Evolutionary conservation across 495 filamentous ascomycete genomes (phyloP).

Genomic region (Melanomma pulvis-pyrius): DNA sequence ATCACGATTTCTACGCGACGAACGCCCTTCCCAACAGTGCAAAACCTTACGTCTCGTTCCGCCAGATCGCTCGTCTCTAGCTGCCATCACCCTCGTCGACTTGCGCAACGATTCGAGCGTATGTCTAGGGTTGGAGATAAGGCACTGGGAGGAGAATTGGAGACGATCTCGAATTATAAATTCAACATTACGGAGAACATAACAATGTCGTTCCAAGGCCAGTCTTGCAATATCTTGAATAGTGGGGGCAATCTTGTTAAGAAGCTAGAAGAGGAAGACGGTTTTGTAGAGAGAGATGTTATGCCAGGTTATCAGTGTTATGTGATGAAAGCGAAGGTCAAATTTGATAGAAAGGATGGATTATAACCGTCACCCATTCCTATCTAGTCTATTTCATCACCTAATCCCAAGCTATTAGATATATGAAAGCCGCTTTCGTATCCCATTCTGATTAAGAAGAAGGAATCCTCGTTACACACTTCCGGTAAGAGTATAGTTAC

Average conservation of each 20-base stretch:
- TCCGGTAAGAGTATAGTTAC: not conserved
- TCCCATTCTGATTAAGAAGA: conserved; percentile 1
- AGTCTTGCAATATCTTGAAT: not conserved
- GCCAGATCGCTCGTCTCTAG: not conserved
- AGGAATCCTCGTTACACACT: not conserved
- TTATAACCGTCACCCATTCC: not conserved
- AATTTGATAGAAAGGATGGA: conserved; percentile 3
- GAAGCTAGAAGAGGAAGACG: not conserved
- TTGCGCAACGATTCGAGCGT: conserved; percentile 5
- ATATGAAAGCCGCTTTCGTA: conserved; percentile 2
- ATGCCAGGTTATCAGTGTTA: not conserved
- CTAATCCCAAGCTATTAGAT: not conserved
- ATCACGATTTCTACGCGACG: not conserved
- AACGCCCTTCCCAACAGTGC: too few species aligned
- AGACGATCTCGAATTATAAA: conserved; percentile 12
- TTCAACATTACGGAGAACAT: conserved; percentile 5
- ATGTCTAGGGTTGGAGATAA: conserved; percentile 6
- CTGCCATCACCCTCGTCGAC: not conserved
- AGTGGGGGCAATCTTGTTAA: not conserved
- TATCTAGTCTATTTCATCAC: not conserved
- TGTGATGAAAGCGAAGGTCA: conserved; percentile 6
- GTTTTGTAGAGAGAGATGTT: not conserved
- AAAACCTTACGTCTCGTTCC: too few species aligned
- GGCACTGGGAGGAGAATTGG: conserved; percentile 3
- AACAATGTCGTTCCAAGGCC: conserved; percentile 3